Conservation (phyloP, 2,329 filamentous ascomycete genomes). For the Diaporthe destruens region DNA sequence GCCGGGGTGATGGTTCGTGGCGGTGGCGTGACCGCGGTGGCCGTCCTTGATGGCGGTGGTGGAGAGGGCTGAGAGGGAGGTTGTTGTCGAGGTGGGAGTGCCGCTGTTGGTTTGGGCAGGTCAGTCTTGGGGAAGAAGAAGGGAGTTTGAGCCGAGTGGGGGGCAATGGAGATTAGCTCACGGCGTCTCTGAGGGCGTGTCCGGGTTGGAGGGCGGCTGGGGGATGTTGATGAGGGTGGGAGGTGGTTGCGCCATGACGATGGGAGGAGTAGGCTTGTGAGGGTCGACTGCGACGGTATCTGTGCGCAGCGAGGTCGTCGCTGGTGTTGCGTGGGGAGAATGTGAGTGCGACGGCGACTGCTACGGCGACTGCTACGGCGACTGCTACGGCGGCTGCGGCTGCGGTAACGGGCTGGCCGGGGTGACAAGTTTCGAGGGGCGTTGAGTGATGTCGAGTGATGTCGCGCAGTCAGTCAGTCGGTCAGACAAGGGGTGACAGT, state of each 20-base stretch:
- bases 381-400: neutral
- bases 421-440: too few species aligned
- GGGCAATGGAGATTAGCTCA: constrained; percentile 61
- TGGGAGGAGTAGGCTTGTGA: neutral
- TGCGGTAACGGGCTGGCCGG: neutral
- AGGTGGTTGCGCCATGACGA: constrained; percentile 51
- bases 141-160: too few species aligned
- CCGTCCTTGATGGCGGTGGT: constrained; percentile 98
- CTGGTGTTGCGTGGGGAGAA: neutral
- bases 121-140: too few species aligned
- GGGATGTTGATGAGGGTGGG: constrained; percentile 87
- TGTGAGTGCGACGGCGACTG: neutral
- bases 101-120: constrained; percentile 67
- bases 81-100: constrained; percentile 92
- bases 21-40: constrained; percentile 83
- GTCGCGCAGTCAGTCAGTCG: neutral
- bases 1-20: constrained; percentile 67
- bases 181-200: constrained; percentile 92
- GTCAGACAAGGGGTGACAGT: neutral
- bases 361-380: too few species aligned
- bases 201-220: constrained; percentile 82
- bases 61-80: constrained; percentile 89
- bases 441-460: neutral
- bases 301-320: constrained; percentile 7
- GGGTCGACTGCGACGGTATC: constrained; percentile 1